These are phyloP conservation scores for Rutstroemia sp. DNA, from an alignment of 2,329 filamentous ascomycete species.

Conservation along the genomic window DNA sequence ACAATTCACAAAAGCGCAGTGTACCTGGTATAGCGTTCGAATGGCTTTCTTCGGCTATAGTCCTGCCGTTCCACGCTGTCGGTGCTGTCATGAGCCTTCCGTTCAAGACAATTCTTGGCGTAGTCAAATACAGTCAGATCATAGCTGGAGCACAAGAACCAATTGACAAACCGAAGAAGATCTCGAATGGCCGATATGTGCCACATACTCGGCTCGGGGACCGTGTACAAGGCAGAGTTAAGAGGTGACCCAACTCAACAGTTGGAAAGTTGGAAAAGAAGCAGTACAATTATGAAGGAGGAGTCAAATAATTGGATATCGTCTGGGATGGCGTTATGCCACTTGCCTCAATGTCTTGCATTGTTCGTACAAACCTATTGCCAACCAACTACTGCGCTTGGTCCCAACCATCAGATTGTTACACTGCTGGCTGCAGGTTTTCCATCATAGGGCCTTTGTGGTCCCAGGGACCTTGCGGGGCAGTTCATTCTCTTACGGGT, in stretches of 20 bases:
- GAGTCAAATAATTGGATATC: not conserved
- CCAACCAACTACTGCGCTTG: not conserved
- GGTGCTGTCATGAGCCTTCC: constrained; percentile 20
- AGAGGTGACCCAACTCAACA: constrained; percentile 11
- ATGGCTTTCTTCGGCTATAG: constrained; percentile 23
- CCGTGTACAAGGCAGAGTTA: constrained; percentile 16
- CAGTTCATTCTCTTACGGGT: not conserved
- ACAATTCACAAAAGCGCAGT: constrained; percentile 18
- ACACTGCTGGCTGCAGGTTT: not conserved
- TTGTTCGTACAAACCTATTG: not conserved
- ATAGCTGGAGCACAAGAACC: constrained; percentile 13
- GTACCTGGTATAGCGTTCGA: constrained; percentile 21
- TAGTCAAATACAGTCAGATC: constrained; percentile 18
- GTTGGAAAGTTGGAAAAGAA: constrained; percentile 1
- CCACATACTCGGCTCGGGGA: constrained; percentile 7
- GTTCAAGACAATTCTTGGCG: constrained; percentile 17
- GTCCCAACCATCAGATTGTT: not conserved
- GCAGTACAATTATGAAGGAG: not conserved
- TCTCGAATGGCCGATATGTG: constrained; percentile 16
- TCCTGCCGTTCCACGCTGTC: constrained; percentile 24
- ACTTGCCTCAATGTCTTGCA: not conserved
- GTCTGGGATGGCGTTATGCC: not conserved
- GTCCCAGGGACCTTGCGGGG: not conserved
- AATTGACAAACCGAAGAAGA: constrained; percentile 11
- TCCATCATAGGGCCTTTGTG: not conserved